Percentiles rank a stretch among this genome's conserved stretches.
Evolutionary conservation across 169 alveolate genomes (phyloP).

Genomic region (Babesia caballi): DNA sequence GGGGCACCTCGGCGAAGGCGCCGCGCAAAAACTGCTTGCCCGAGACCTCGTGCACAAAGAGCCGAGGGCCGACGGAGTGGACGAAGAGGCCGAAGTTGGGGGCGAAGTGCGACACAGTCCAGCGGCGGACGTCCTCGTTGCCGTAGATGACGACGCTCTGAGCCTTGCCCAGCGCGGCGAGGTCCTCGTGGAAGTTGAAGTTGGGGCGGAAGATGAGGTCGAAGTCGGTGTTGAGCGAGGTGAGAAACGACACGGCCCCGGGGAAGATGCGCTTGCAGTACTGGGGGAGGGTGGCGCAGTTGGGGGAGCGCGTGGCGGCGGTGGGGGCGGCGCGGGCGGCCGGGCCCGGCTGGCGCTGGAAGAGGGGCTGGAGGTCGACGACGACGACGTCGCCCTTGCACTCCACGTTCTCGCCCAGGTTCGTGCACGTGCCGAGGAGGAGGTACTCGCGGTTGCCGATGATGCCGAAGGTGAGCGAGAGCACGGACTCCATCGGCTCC

Average conservation of each 20-base stretch:
- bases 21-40: constrained; percentile 50
- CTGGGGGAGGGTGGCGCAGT: constrained; percentile 1
- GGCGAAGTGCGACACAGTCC: constrained; percentile 27
- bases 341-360: not conserved
- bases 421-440: constrained; percentile 51
- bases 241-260: constrained; percentile 45
- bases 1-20: constrained; percentile 62
- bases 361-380: constrained; percentile 24
- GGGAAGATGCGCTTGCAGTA: constrained; percentile 52
- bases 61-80: constrained; percentile 59
- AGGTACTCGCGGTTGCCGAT: constrained; percentile 50
- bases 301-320: not conserved
- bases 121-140: constrained; percentile 14
- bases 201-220: constrained; percentile 32
- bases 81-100: constrained; percentile 42
- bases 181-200: constrained; percentile 20
- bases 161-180: not conserved
- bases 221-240: constrained; percentile 40
- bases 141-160: constrained; percentile 5
- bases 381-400: constrained; percentile 52
- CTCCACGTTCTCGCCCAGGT: constrained; percentile 61
- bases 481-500: constrained; percentile 43
- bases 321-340: not conserved
- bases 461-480: constrained; percentile 55
- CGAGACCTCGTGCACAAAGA: constrained; percentile 58